phyloP scores from a whole-genome alignment of 495 filamentous ascomycete genomes.

The Aspergillus wentii region DNA sequence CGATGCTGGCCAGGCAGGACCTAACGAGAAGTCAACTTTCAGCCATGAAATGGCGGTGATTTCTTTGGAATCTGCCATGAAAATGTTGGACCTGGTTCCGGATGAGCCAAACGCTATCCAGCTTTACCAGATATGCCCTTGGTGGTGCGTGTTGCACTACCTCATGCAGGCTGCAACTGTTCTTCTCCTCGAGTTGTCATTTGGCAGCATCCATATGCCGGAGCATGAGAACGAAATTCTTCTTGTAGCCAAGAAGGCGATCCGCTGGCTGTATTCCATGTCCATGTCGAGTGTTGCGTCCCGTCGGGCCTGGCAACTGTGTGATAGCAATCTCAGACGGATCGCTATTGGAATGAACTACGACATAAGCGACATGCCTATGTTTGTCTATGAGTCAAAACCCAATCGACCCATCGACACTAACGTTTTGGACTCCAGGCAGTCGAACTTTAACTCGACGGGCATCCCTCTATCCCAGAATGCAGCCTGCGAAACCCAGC shows the following conservation, averaged over 20 bases:
- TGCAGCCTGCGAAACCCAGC: too few species aligned
- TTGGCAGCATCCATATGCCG: conserved; percentile 51
- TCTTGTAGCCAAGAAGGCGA: conserved; percentile 45
- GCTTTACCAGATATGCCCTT: conserved; percentile 54
- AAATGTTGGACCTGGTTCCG: conserved; percentile 50
- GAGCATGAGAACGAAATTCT: conserved; percentile 44
- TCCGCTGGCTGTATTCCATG: conserved; percentile 52
- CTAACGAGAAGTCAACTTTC: conserved; percentile 34
- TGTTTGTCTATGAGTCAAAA: conserved; percentile 16
- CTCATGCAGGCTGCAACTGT: conserved; percentile 60
- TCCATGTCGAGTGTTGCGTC: conserved; percentile 49
- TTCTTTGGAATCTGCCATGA: conserved; percentile 50
- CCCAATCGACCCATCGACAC: conserved; percentile 5
- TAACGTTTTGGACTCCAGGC: conserved; percentile 6
- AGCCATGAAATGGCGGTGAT: conserved; percentile 50
- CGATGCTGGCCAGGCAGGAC: conserved; percentile 38
- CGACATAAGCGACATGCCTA: conserved; percentile 35
- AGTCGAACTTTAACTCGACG: neutral
- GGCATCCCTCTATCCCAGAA: neutral
- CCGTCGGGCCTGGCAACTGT: conserved; percentile 54
- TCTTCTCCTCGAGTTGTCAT: conserved; percentile 58
- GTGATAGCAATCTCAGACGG: conserved; percentile 37
- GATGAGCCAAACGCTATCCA: conserved; percentile 37
- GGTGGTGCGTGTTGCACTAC: conserved; percentile 64
- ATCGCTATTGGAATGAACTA: conserved; percentile 38